Evolutionary conservation across 306 rosid species (phyloP).

Genomic region (Purshia tridentata): DNA sequence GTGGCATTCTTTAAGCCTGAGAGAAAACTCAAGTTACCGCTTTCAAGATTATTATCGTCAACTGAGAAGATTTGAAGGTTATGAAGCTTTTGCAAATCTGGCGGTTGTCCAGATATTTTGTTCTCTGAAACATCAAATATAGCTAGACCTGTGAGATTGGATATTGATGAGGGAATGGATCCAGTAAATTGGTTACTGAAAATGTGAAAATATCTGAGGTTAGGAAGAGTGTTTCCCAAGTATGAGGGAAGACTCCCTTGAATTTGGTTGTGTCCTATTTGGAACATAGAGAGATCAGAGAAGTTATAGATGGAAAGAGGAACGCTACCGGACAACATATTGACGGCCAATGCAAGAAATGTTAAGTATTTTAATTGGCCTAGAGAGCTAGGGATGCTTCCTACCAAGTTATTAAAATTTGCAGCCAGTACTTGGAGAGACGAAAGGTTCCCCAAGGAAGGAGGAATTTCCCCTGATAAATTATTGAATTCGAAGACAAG

Average conservation of each 20-base stretch:
- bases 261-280: too few relatives aligned
- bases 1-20: too few relatives aligned
- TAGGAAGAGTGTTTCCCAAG: background rate
- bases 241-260: background rate
- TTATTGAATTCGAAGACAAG: fast-evolving
- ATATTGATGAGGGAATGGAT: background rate
- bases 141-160: background rate
- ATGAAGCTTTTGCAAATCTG: too few relatives aligned
- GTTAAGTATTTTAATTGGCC: background rate
- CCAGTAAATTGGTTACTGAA: background rate
- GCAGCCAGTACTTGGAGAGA: background rate
- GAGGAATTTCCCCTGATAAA: background rate
- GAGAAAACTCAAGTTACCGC: too few relatives aligned
- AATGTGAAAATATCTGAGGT: background rate
- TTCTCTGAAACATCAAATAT: fast-evolving
- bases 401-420: fast-evolving
- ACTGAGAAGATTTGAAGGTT: too few relatives aligned
- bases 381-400: background rate
- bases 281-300: background rate
- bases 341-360: background rate
- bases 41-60: too few relatives aligned
- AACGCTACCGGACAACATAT: background rate
- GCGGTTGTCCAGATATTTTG: too few relatives aligned
- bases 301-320: background rate
- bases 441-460: background rate